Conservation (phyloP, 352 stramenopile species). For the Pythium utonaiense region DNA sequence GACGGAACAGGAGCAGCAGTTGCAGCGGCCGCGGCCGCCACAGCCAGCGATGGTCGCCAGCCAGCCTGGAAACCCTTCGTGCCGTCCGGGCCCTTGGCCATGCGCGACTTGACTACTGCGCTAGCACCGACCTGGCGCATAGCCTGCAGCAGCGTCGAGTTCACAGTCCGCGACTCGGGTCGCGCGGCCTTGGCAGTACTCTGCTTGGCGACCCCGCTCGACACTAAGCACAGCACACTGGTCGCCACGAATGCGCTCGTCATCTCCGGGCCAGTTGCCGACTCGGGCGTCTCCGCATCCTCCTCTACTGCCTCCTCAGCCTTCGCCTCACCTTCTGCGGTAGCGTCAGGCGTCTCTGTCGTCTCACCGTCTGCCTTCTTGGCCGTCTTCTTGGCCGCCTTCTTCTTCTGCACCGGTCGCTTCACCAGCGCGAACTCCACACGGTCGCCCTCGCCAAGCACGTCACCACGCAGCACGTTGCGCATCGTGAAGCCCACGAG, state of each 20-base stretch:
- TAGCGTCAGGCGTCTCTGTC: not conserved
- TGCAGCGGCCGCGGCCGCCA: too few species aligned
- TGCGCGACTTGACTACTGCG: constrained; percentile 55
- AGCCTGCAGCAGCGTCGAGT: constrained; percentile 61
- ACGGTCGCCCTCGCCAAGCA: constrained; percentile 60
- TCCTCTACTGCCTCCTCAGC: constrained; percentile 12
- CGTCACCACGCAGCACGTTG: constrained; percentile 56
- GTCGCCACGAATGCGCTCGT: constrained; percentile 26
- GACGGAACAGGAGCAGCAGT: not conserved
- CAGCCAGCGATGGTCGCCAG: constrained; percentile 30
- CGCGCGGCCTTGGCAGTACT: constrained; percentile 4
- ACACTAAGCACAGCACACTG: constrained; percentile 44
- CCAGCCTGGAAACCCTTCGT: constrained; percentile 59
- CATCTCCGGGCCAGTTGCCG: not conserved
- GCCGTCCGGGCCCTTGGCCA: constrained; percentile 72
- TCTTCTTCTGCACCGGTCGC: constrained; percentile 17
- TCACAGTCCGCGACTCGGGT: constrained; percentile 50
- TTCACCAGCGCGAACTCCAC: constrained; percentile 60
- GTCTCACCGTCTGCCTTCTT: constrained; percentile 8
- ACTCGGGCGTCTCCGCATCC: constrained; percentile 6
- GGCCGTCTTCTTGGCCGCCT: constrained; percentile 9
- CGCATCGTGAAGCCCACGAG: constrained; percentile 38
- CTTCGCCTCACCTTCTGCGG: not conserved
- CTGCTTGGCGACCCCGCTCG: constrained; percentile 4
- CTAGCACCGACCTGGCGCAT: constrained; percentile 66